Conservation (phyloP, 2,329 filamentous ascomycete species). For the Dothistroma septosporum region DNA sequence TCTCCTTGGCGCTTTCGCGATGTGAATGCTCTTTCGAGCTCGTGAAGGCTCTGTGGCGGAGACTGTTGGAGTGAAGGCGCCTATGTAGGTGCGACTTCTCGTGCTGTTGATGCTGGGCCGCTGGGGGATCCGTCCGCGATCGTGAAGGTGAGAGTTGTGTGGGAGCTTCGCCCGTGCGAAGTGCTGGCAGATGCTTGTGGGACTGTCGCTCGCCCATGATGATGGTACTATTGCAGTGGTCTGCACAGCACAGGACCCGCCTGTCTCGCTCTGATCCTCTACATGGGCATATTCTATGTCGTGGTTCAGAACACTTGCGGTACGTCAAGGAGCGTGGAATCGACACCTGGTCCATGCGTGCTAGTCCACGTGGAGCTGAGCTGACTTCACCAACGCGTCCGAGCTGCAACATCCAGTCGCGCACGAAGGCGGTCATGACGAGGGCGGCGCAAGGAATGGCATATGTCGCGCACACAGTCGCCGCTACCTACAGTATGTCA, state of each 20-base stretch:
- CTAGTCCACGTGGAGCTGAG: background rate
- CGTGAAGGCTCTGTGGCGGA: constrained; percentile 22
- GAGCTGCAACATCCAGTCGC: too few relatives aligned
- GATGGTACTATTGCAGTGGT: background rate
- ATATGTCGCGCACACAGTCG: too few relatives aligned
- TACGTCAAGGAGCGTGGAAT: background rate
- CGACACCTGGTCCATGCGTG: background rate
- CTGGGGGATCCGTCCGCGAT: constrained; percentile 20
- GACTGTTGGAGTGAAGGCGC: constrained; percentile 20
- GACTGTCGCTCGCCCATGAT: constrained; percentile 1
- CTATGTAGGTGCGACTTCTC: constrained; percentile 20
- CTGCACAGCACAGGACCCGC: background rate
- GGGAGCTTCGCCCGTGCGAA: constrained; percentile 12
- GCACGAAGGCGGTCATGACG: too few relatives aligned
- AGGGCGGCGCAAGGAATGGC: too few relatives aligned
- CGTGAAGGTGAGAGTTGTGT: constrained; percentile 17
- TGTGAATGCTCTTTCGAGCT: constrained; percentile 21
- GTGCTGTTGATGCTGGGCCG: constrained; percentile 12
- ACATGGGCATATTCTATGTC: background rate
- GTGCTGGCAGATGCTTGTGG: constrained; percentile 17
- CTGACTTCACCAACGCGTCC: background rate
- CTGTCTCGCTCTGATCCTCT: background rate
- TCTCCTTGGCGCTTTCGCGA: constrained; percentile 37
- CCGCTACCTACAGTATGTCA: too few relatives aligned
- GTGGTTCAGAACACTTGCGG: background rate